Base-by-base conservation (phyloP, 139 green algal genomes). In the Pseudopediastrum boryanum region DNA sequence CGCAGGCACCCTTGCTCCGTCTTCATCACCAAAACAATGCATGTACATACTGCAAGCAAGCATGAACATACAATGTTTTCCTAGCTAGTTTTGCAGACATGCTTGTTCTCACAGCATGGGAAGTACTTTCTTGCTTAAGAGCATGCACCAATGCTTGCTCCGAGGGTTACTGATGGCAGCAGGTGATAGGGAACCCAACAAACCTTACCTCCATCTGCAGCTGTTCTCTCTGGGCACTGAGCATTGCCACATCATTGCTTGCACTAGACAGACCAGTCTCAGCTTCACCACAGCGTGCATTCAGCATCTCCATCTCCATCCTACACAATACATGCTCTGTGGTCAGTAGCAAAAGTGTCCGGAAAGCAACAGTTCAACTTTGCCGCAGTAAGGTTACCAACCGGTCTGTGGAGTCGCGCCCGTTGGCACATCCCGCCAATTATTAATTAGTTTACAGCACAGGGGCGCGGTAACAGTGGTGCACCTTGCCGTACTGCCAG, bases 251-350 rank as follows among this genome's bases (percentile, higher is more conserved):
- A 33, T 82, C 76, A 52, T 75, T 39, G 36, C 54, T 41, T 29
- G 38, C 44, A 16, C 29, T 77, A 3, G 38, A 29, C 3, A 82
- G 64, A 29, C 59, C 36, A 25, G 33, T 31, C 64, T 82, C 50
- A 35, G 67, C 41, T 3, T 31, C 9, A 35, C 43, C 48, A n/a
- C 33, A 36, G n/a, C 52, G 67, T 52, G 75, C 76, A 64, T 82
- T 64, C 64, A 82, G 65, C 48, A 71, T 58, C 6, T 59, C 76
- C 51, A 82, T 75, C 65, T 82, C 76, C 52, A 82, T 51, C 58
- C 74, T 81, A 63, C 25, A 54, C 23, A 21, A 5, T 29, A 38
- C 29, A 33, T 33, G 36, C 3, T 71, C 21, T 52, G 35, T 27
- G 8, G 36, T 21, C 21, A 16, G 27, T 35, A 42, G n/a, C n/a